Conservation (phyloP, 2,329 filamentous ascomycete species). For the Botrytis fabae region DNA sequence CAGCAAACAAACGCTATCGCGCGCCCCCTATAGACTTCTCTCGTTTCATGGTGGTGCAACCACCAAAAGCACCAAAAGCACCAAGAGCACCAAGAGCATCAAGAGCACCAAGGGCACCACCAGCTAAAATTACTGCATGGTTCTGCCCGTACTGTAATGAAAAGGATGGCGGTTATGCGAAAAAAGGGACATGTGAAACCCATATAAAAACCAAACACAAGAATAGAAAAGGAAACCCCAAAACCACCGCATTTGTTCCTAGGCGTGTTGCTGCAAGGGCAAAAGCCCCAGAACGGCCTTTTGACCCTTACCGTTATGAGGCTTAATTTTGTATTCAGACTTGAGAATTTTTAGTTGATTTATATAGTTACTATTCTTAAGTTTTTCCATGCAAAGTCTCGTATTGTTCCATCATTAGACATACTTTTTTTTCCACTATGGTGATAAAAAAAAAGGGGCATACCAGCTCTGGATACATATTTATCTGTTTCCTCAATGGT, state of each 20-base stretch:
- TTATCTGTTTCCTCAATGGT: too few species aligned
- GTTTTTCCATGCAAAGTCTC: neutral
- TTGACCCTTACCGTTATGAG: too few species aligned
- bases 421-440: neutral
- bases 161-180: neutral
- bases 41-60: neutral
- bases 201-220: neutral
- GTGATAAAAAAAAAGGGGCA: rapidly evolving
- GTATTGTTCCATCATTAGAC: neutral
- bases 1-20: neutral
- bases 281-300: too few species aligned
- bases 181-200: neutral
- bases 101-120: neutral
- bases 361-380: neutral
- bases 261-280: neutral
- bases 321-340: neutral
- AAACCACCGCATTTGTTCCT: neutral
- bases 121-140: neutral
- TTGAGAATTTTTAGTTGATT: neutral
- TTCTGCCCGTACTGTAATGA: neutral
- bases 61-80: too few species aligned
- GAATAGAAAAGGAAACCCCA: neutral
- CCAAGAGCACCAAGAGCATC: too few species aligned
- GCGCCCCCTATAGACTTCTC: neutral
- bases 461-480: rapidly evolving